phyloP scores from a whole-genome alignment of 768 basidiomycete species.

The Russula sp. region DNA sequence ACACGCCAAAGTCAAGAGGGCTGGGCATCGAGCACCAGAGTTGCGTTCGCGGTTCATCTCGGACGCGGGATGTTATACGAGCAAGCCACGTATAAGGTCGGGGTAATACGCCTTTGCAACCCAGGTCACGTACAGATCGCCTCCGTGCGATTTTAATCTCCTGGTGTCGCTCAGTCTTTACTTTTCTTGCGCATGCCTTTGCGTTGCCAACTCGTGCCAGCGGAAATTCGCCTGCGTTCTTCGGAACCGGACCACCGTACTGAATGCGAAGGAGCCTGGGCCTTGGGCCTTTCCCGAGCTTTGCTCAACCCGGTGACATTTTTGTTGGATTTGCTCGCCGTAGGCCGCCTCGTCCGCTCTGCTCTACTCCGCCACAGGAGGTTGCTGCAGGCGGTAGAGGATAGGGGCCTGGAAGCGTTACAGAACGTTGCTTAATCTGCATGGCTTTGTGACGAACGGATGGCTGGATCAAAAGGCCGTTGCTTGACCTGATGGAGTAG shows the following conservation, averaged over 20 bases:
- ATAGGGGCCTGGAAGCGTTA: slow-evolving; percentile 27
- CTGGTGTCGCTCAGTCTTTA: slow-evolving; percentile 14
- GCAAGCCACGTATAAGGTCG: slow-evolving; percentile 12
- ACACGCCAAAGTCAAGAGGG: slow-evolving; percentile 6
- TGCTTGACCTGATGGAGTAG: slow-evolving; percentile 8
- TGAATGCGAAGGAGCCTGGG: slow-evolving; percentile 25
- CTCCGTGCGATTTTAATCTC: slow-evolving; percentile 8
- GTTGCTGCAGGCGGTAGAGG: slow-evolving; percentile 14
- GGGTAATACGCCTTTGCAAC: slow-evolving; percentile 1
- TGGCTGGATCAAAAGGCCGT: slow-evolving; percentile 15
- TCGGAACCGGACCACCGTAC: slow-evolving; percentile 24
- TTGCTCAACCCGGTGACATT: slow-evolving; percentile 29
- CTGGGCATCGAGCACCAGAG: slow-evolving; percentile 11
- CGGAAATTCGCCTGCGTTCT: slow-evolving; percentile 14
- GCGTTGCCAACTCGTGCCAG: not conserved
- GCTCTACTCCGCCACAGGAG: slow-evolving; percentile 14
- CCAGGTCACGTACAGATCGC: slow-evolving; percentile 11
- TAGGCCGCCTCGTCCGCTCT: slow-evolving; percentile 18
- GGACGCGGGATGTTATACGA: slow-evolving; percentile 20
- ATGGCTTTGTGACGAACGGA: slow-evolving; percentile 22
- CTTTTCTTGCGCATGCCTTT: slow-evolving; percentile 14
- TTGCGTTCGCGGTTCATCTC: not conserved
- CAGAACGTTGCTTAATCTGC: slow-evolving; percentile 27
- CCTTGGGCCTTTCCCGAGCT: slow-evolving; percentile 21
- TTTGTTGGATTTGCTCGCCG: slow-evolving; percentile 29